phyloP scores from a whole-genome alignment of 179 eudicot genomes.

The Spergularia azorica region DNA sequence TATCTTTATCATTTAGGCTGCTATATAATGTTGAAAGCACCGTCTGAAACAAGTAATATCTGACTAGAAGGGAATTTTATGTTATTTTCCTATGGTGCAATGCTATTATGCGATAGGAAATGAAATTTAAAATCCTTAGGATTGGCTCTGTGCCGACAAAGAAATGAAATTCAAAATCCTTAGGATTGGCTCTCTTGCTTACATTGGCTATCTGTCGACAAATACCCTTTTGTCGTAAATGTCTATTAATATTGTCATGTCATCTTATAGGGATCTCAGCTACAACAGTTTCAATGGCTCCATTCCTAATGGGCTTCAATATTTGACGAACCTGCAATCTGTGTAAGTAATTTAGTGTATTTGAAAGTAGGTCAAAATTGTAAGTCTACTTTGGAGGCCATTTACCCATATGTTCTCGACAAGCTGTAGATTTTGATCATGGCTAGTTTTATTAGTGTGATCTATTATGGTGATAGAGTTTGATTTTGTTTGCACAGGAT shows the following conservation, averaged over 20 bases:
- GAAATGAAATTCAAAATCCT: no score
- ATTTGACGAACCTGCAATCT: slow-evolving; percentile 13
- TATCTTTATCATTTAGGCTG: background rate
- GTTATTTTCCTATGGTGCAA: background rate
- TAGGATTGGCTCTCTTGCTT: no score
- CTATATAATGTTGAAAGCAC: background rate
- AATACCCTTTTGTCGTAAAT: no score
- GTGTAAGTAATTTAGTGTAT: slow-evolving; percentile 31
- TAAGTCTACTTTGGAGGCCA: no score
- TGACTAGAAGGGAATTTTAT: background rate
- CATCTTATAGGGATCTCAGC: slow-evolving; percentile 54
- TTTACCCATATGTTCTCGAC: no score
- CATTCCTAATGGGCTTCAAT: slow-evolving; percentile 26
- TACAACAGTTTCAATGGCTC: slow-evolving; percentile 45
- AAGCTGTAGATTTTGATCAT: no score
- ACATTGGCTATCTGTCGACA: no score
- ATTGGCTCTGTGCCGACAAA: background rate
- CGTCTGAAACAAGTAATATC: slow-evolving; percentile 4
- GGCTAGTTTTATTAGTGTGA: no score
- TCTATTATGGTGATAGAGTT: no score
- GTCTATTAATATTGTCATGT: no score
- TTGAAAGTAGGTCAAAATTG: no score
- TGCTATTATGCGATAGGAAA: background rate
- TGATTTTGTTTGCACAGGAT: no score
- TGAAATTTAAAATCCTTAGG: background rate